Conservation (phyloP, 2,329 filamentous ascomycete genomes). For the Dothistroma septosporum region DNA sequence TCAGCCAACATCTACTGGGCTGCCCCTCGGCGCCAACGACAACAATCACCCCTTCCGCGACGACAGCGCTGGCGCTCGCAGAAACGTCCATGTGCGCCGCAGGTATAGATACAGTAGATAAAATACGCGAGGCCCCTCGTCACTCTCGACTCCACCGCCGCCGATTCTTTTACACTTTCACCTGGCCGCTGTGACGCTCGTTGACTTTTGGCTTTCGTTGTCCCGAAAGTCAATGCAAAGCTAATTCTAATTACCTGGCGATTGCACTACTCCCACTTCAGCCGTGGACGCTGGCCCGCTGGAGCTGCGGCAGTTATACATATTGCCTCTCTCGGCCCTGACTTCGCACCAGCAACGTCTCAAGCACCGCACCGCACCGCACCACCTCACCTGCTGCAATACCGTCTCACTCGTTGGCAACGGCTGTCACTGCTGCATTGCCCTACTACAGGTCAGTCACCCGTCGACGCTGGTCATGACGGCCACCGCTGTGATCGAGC, state of each 20-base stretch:
- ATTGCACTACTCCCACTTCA: conserved; percentile 14
- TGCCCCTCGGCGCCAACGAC: conserved; percentile 1
- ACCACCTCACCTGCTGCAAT: conserved; percentile 10
- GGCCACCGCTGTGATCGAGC: conserved; percentile 3
- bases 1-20: neutral
- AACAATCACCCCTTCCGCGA: neutral
- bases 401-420: conserved; percentile 16
- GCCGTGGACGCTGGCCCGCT: conserved; percentile 8
- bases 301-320: conserved; percentile 18
- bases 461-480: neutral
- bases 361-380: too few species aligned
- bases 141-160: conserved; percentile 1
- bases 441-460: conserved; percentile 18
- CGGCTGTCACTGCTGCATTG: conserved; percentile 15
- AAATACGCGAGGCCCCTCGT: conserved; percentile 5
- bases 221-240: conserved; percentile 15
- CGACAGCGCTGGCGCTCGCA: neutral
- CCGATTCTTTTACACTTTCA: neutral
- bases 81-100: neutral
- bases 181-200: conserved; percentile 7
- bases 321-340: conserved; percentile 14
- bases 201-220: conserved; percentile 2
- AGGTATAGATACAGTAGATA: too few species aligned
- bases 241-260: conserved; percentile 19
- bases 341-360: conserved; percentile 20